phyloP scores from a whole-genome alignment of 305 asterid species.

The Fraxinus paxiana region DNA sequence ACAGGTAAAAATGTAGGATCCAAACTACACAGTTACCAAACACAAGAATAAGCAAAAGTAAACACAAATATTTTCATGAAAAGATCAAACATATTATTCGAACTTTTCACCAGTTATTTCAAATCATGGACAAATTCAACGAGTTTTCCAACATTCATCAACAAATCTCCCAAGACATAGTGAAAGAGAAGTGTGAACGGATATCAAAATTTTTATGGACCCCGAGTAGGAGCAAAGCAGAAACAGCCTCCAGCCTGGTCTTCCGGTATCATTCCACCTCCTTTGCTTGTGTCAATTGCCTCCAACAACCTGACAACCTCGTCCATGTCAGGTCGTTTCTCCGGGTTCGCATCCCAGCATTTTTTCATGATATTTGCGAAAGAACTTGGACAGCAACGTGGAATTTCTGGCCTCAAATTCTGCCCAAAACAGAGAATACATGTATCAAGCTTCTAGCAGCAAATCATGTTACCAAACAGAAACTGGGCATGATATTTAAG shows the following conservation, averaged over 20 bases:
- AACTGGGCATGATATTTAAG: background rate
- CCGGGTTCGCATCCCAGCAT: slow-evolving; percentile 73
- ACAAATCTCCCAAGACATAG: slow-evolving; percentile 19
- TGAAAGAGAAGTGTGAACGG: background rate
- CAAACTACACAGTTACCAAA: background rate
- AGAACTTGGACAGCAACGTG: slow-evolving; percentile 65
- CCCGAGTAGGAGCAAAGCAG: slow-evolving; percentile 61
- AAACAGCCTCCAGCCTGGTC: slow-evolving; percentile 60
- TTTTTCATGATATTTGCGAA: slow-evolving; percentile 57
- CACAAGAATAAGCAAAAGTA: background rate
- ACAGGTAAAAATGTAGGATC: background rate
- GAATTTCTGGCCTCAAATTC: slow-evolving; percentile 71
- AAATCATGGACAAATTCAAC: slow-evolving; percentile 23
- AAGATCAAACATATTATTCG: background rate
- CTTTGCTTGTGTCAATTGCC: slow-evolving; percentile 70
- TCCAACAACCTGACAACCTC: slow-evolving; percentile 66
- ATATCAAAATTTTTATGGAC: slow-evolving; percentile 37
- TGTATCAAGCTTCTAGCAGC: background rate
- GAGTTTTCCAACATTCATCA: slow-evolving; percentile 1
- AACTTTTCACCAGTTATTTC: slow-evolving; percentile 23
- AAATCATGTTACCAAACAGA: background rate
- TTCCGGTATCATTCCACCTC: slow-evolving; percentile 81
- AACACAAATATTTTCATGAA: background rate
- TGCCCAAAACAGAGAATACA: slow-evolving; percentile 1
- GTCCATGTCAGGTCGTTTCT: slow-evolving; percentile 74